phyloP scores from a whole-genome alignment of 2,329 filamentous ascomycete genomes.

The Taxawa tesnikishii region DNA sequence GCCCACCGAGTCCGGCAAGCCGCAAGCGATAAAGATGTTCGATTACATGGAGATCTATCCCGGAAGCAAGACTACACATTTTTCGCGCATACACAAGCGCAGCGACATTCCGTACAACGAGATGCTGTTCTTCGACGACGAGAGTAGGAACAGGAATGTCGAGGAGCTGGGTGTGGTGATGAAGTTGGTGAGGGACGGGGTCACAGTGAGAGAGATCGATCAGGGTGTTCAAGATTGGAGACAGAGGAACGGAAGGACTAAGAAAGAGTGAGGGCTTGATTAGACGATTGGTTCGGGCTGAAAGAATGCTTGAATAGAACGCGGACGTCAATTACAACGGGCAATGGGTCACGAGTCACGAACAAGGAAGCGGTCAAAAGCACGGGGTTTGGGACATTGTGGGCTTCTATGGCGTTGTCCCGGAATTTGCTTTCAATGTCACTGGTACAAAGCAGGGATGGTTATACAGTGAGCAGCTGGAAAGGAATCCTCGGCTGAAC shows the following conservation, averaged over 20 bases:
- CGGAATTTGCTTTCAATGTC: no score
- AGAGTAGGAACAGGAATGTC: conserved; percentile 75
- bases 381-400: no score
- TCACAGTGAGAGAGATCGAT: conserved; percentile 66
- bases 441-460: no score
- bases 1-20: conserved; percentile 25
- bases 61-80: conserved; percentile 74
- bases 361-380: no score
- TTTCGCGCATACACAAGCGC: conserved; percentile 57
- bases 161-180: conserved; percentile 71
- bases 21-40: conserved; percentile 37
- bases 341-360: no score
- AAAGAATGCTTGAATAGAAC: no score
- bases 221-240: conserved; percentile 72
- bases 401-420: no score
- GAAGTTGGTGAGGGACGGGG: conserved; percentile 67
- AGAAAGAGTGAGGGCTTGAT: no score
- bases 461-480: no score
- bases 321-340: no score
- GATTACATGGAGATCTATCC: conserved; percentile 54
- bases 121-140: conserved; percentile 95
- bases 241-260: conserved; percentile 45
- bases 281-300: no score
- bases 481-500: no score
- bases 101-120: conserved; percentile 64